These are phyloP conservation scores for Parmelia sp. DNA, from an alignment of 495 filamentous ascomycete genomes.

Conservation along the genomic window DNA sequence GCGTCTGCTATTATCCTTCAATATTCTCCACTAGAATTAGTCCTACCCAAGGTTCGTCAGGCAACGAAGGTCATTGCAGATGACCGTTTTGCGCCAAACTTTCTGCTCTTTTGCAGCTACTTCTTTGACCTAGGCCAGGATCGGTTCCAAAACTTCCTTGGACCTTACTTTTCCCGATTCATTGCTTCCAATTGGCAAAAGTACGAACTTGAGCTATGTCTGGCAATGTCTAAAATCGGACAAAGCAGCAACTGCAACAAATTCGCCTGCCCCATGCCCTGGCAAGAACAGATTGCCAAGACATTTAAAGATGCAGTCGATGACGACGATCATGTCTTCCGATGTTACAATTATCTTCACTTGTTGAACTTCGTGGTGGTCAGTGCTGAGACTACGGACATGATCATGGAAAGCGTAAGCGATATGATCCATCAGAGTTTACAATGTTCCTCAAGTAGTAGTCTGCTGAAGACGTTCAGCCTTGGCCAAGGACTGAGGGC, in stretches of 20 bases:
- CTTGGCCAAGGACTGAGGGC: constrained; percentile 45
- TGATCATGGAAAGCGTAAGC: constrained; percentile 15
- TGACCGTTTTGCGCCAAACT: constrained; percentile 56
- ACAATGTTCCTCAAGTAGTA: neutral
- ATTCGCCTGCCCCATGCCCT: constrained; percentile 56
- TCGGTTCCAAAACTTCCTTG: constrained; percentile 67
- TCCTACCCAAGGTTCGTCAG: constrained; percentile 59
- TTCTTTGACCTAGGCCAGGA: constrained; percentile 66
- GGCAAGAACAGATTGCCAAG: constrained; percentile 62
- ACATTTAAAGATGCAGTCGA: constrained; percentile 46
- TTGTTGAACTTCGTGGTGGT: constrained; percentile 37
- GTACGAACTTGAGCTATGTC: constrained; percentile 60
- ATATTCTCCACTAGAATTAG: constrained; percentile 69
- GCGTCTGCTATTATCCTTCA: constrained; percentile 61
- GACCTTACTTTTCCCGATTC: constrained; percentile 78
- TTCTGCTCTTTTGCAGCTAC: constrained; percentile 77
- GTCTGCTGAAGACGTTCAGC: constrained; percentile 20
- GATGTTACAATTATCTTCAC: constrained; percentile 39
- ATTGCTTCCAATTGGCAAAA: constrained; percentile 64
- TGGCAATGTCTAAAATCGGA: constrained; percentile 62
- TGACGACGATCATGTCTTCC: constrained; percentile 29
- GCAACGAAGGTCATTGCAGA: constrained; percentile 59
- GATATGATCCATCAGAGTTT: constrained; percentile 16
- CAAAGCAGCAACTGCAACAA: constrained; percentile 51
- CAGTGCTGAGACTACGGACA: constrained; percentile 1